Base-by-base conservation (phyloP, 306 rosid species). In the Medicago ruthenica region DNA sequence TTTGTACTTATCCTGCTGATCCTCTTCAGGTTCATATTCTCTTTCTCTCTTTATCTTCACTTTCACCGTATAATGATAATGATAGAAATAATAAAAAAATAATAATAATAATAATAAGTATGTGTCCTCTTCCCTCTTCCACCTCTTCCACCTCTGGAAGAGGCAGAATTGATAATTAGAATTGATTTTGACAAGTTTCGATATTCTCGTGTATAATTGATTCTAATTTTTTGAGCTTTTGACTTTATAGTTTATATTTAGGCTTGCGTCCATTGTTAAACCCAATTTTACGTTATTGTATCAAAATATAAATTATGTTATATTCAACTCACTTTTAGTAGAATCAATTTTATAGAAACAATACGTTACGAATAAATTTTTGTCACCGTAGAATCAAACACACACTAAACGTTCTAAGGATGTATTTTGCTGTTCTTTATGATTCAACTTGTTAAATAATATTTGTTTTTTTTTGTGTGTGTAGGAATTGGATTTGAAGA, bases 401-500 rank as follows among this genome's bases (percentile, higher is more conserved):
- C 4, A 11, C 6, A 3, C 12, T 44, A 44, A 44, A 11, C 14
- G 7, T 45, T 58, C 8, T 20, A 5, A 44, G 70, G 58, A 69
- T 71, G 67, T 5, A 24, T 51, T 53, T 53, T 41, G 3, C 8
- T 15, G 3, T 31, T 22, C 13, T 53, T 54, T 45, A 40, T 31
- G 55, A 73, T 62, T 62, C 57, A 15, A 24, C 9, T 74, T 63
- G 47, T 17, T 24, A 13, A 62, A 62, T 24, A 13, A 39, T 44
- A 10, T 64, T 41, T n/a, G 11, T 59, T 77, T 70, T 50, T 61
- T 41, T n/a, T 15, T 58, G 75, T 70, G 48, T 24, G 44, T 48
- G 71, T 82, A 95, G 99, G 93, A 88, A 87, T 82, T 95, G 45
- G 93, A 95, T 83, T 82, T 95, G 96, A 92, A 87, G 84, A 72